Evolutionary conservation across 2,329 filamentous ascomycete genomes (phyloP).

Genomic region (Claviceps pazoutovae): DNA sequence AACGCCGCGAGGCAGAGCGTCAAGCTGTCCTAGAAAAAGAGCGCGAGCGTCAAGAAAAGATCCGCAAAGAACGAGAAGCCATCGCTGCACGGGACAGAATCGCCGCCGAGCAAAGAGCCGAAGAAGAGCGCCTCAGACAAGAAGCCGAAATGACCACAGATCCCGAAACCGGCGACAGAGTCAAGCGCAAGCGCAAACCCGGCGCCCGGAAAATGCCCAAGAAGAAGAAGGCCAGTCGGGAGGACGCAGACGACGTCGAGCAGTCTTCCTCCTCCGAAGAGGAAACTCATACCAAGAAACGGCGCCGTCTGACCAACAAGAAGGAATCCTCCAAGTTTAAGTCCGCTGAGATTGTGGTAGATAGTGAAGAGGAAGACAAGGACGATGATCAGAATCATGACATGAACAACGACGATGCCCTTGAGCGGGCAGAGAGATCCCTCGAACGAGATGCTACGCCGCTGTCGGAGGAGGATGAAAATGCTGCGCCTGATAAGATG

Average conservation of each 20-base stretch:
- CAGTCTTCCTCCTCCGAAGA: conserved; percentile 31
- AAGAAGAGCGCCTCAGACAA: conserved; percentile 19
- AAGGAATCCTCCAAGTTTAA: conserved; percentile 56
- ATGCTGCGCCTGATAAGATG: conserved; percentile 31
- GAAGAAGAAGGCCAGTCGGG: conserved; percentile 34
- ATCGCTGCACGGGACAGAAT: conserved; percentile 65
- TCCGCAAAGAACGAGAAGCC: conserved; percentile 71
- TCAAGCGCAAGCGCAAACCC: conserved; percentile 61
- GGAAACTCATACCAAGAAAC: conserved; percentile 43
- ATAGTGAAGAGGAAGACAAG: conserved; percentile 44
- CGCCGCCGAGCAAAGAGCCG: conserved; percentile 49
- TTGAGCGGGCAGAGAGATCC: conserved; percentile 31
- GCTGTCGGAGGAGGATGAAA: conserved; percentile 23
- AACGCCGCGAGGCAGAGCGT: conserved; percentile 63
- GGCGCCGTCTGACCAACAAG: conserved; percentile 42
- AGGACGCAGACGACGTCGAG: conserved; percentile 31
- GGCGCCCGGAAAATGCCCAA: conserved; percentile 33
- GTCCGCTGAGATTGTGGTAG: conserved; percentile 69
- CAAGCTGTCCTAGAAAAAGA: conserved; percentile 54
- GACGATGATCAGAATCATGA: not conserved
- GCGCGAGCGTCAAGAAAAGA: conserved; percentile 61
- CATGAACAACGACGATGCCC: conserved; percentile 25
- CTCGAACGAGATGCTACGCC: conserved; percentile 23
- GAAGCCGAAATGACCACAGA: conserved; percentile 74
- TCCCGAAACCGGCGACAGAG: conserved; percentile 65